Evolutionary conservation across 139 green algal species (phyloP).

Genomic region (Pseudopediastrum boryanum): DNA sequence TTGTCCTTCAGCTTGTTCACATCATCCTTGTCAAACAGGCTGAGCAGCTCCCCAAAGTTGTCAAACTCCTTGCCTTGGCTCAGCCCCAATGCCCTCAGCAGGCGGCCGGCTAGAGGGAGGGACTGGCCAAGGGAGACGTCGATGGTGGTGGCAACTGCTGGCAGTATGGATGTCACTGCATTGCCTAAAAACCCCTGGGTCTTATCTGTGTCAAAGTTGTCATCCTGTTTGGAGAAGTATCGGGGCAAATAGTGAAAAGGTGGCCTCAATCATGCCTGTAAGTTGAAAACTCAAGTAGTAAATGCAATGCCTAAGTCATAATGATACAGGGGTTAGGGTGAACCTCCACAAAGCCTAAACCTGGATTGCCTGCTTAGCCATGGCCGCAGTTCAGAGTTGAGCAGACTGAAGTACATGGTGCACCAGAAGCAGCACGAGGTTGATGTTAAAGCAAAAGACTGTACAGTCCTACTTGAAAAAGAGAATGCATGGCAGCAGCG

Average conservation of each 20-base stretch:
- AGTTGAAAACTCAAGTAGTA: not conserved
- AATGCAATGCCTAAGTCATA: not conserved
- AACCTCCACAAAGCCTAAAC: too few relatives aligned
- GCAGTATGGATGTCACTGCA: not conserved
- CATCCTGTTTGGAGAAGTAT: not conserved
- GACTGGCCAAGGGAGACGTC: not conserved
- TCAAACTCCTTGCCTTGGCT: not conserved
- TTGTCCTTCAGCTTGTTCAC: too few relatives aligned
- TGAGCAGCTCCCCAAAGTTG: not conserved
- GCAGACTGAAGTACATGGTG: too few relatives aligned
- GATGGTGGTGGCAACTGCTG: not conserved
- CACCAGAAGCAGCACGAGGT: too few relatives aligned
- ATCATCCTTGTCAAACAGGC: conserved; percentile 1
- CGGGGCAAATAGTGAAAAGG: not conserved
- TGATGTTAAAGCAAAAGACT: too few relatives aligned
- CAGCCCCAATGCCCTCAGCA: not conserved
- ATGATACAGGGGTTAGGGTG: not conserved
- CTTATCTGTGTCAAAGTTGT: not conserved
- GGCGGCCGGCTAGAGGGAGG: not conserved
- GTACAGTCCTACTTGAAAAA: too few relatives aligned
- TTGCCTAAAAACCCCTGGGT: conserved; percentile 1
- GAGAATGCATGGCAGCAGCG: too few relatives aligned
- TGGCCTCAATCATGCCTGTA: not conserved
- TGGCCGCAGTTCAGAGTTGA: too few relatives aligned
- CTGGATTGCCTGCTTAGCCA: too few relatives aligned